Evolutionary conservation across 1,284 basidiomycete genomes (phyloP).

Genomic region (Papiliotrema nemorosa): DNA sequence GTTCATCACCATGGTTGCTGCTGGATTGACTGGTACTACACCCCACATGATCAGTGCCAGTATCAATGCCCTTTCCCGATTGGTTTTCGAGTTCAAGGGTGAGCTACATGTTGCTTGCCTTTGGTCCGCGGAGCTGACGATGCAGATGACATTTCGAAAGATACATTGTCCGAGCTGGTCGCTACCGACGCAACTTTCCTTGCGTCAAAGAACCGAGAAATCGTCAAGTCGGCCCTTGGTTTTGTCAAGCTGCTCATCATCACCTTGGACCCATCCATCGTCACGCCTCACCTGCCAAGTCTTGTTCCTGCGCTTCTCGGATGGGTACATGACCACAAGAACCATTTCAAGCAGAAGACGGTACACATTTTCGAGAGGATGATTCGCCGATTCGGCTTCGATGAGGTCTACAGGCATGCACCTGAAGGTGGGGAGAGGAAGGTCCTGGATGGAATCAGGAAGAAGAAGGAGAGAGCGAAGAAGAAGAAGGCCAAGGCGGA

Average conservation of each 20-base stretch:
- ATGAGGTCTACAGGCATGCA: constrained; percentile 61
- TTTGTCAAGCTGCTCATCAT: constrained; percentile 93
- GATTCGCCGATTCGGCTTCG: constrained; percentile 84
- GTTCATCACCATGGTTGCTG: constrained; percentile 95
- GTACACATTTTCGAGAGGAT: constrained; percentile 96
- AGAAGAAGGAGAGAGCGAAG: constrained; percentile 86
- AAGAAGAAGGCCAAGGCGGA: constrained; percentile 61
- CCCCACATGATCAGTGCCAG: constrained; percentile 99
- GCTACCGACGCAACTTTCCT: constrained; percentile 86
- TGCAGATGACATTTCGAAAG: constrained; percentile 65
- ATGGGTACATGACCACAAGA: constrained; percentile 97
- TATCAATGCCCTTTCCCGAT: constrained; percentile 86
- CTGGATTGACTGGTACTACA: constrained; percentile 85
- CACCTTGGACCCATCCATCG: constrained; percentile 66
- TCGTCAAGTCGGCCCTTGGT: constrained; percentile 92
- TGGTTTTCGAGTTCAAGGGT: constrained; percentile 97
- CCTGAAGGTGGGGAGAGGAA: constrained; percentile 69
- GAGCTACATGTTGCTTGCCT: constrained; percentile 9
- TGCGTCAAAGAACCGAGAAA: constrained; percentile 90
- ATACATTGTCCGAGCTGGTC: constrained; percentile 83
- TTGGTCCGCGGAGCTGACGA: neutral
- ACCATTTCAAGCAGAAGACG: constrained; percentile 97
- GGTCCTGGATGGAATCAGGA: constrained; percentile 84
- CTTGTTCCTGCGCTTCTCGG: constrained; percentile 81
- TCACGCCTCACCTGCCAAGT: constrained; percentile 69